Evolutionary conservation across 2,329 filamentous ascomycete species (phyloP), one percentile per base, ranked within the genome.

Genomic region (Grosmannia clavigera): DNA sequence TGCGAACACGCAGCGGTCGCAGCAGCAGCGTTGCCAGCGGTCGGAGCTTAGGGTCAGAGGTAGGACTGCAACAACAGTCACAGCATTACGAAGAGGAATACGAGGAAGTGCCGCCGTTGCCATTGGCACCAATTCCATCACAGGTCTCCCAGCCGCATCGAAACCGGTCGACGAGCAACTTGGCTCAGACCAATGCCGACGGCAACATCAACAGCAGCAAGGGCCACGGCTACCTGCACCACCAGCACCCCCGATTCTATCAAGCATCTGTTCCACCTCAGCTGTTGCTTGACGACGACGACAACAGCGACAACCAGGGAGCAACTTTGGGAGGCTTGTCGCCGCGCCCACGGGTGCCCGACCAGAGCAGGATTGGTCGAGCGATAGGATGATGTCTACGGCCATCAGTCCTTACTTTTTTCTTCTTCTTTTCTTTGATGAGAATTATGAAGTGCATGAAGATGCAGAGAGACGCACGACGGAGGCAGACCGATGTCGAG

Each of bases 351-450:
- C 48, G 40, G 19, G 35, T 19, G 12, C 35, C 6, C 12, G 46
- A 52, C 0, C 33, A 73, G 60, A 70, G 74, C 60, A 74, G 73
- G 55, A 82, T 82, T 69, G 80, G 80, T 6, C 73, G 76, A 33
- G 80, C 80, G 3, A 76, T 82, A 58, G 79, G 79, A n/a, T 82
- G 73, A 78, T 61, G 51, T 9, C 9, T 9, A 35, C 33, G 7
- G 29, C 19, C 53, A 54, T 4, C 25, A 2, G 35, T 38, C 16
- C 5, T 55, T n/a, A 3, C 25, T 7, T 14, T 14, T 6, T 46
- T 35, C 11, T 6, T 6, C 19, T 51, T 16, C 16, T 48, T 25
- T 38, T 55, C 31, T 19, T 25, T 55, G 33, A 55, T 33, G 33
- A 55, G 35, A 56, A 46, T 56, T 27, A 57, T 33, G 55, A 57